phyloP scores from a whole-genome alignment of 2,329 filamentous ascomycete species.

The Juglanconis sp. region DNA sequence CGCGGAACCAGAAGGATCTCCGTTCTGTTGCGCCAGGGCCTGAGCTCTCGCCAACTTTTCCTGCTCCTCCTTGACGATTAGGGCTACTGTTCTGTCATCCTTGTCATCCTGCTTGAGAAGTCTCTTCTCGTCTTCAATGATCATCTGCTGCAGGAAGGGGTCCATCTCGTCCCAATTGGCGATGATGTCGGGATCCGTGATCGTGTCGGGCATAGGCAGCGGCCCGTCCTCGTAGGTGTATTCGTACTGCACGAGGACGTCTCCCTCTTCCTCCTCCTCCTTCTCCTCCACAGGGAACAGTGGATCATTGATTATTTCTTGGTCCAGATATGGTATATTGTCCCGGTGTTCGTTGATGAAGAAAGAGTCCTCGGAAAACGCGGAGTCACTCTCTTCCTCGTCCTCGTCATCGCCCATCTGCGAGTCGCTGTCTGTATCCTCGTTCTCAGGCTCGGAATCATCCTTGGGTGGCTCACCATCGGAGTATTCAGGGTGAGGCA shows the following conservation, averaged over 20 bases:
- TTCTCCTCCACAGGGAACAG: background rate
- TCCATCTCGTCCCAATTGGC: constrained; percentile 4
- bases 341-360: background rate
- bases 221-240: background rate
- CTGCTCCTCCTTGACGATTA: background rate
- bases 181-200: background rate
- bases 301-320: too few relatives aligned
- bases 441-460: background rate
- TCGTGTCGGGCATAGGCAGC: constrained; percentile 1
- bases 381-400: background rate
- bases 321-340: too few relatives aligned
- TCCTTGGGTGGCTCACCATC: background rate
- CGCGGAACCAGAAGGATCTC: background rate
- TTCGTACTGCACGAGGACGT: background rate
- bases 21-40: background rate
- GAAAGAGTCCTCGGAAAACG: background rate
- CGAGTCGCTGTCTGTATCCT: background rate
- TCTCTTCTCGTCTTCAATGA: background rate
- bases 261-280: background rate
- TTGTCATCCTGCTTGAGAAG: background rate
- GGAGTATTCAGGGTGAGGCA: background rate
- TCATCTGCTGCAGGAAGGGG: background rate
- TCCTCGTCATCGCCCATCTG: background rate
- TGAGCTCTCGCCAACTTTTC: background rate
- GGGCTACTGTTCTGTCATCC: background rate